Conservation (phyloP, 805 yeast species). For the Ogataea naganishii region DNA sequence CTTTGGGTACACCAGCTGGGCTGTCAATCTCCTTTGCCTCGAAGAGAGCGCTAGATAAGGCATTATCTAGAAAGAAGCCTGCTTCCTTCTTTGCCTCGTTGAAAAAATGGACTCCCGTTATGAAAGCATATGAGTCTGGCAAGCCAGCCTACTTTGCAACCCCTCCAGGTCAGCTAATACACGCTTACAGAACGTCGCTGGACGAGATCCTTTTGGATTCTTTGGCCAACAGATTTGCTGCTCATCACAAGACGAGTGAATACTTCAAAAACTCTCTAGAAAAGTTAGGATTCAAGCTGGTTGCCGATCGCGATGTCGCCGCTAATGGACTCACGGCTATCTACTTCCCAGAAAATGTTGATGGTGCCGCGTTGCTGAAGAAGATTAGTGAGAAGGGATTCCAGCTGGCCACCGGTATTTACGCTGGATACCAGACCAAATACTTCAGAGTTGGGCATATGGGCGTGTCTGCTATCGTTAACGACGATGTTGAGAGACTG, state of each 20-base stretch:
- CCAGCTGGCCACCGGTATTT: constrained; percentile 85
- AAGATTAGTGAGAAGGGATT: constrained; percentile 56
- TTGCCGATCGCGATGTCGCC: constrained; percentile 54
- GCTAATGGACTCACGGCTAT: constrained; percentile 86
- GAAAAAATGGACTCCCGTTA: constrained; percentile 80
- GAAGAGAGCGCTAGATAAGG: constrained; percentile 60
- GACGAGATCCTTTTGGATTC: constrained; percentile 45
- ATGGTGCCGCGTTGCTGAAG: constrained; percentile 58
- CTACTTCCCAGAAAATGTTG: constrained; percentile 69
- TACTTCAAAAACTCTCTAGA: constrained; percentile 53
- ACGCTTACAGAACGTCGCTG: constrained; percentile 71
- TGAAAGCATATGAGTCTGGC: constrained; percentile 79
- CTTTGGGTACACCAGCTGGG: constrained; percentile 92
- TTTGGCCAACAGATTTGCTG: constrained; percentile 52
- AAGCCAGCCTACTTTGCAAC: constrained; percentile 87
- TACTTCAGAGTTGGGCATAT: constrained; percentile 95
- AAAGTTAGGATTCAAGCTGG: constrained; percentile 57
- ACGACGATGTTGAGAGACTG: constrained; percentile 46
- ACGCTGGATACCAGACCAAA: constrained; percentile 66
- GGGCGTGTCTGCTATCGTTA: constrained; percentile 68
- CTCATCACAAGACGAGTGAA: constrained; percentile 54
- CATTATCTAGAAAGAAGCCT: constrained; percentile 38
- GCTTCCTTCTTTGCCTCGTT: constrained; percentile 61
- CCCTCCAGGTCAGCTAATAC: constrained; percentile 84
- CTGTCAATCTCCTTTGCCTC: constrained; percentile 71